phyloP scores from a whole-genome alignment of 2,329 filamentous ascomycete species.

The Trichoderma citrinoviride region DNA sequence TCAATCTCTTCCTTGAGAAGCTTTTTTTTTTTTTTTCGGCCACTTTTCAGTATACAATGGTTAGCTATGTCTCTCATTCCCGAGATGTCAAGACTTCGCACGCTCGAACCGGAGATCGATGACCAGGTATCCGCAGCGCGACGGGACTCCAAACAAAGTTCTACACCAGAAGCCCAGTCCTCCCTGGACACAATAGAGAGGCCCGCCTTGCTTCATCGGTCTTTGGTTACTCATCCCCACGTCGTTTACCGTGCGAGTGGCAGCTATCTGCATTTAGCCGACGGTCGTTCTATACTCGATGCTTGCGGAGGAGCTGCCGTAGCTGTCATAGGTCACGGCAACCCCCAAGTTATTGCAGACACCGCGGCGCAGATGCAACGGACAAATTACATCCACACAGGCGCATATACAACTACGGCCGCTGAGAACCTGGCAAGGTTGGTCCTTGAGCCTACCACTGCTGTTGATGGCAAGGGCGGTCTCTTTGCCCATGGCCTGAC shows the following conservation, averaged over 20 bases:
- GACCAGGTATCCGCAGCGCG: not conserved
- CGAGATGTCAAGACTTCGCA: no score
- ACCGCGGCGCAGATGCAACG: conserved; percentile 52
- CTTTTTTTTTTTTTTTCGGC: no score
- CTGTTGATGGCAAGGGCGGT: no score
- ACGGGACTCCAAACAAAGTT: not conserved
- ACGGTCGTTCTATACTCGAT: not conserved
- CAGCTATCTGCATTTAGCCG: conserved; percentile 34
- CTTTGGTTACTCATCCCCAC: not conserved
- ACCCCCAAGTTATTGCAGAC: conserved; percentile 53
- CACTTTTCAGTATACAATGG: no score
- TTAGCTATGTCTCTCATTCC: no score
- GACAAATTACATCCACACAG: conserved; percentile 32
- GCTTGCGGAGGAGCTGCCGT: conserved; percentile 45
- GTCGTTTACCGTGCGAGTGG: not conserved
- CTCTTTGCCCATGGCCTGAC: not conserved
- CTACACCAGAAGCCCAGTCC: not conserved
- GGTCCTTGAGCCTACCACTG: conserved; percentile 24
- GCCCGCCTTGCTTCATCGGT: not conserved
- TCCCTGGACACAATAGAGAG: not conserved
- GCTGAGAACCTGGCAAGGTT: conserved; percentile 33
- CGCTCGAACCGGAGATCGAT: no score
- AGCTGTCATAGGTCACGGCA: conserved; percentile 60
- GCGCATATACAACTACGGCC: conserved; percentile 27
- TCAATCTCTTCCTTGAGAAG: no score